phyloP scores from a whole-genome alignment of 2,329 filamentous ascomycete species.

The Chalara sp. region DNA sequence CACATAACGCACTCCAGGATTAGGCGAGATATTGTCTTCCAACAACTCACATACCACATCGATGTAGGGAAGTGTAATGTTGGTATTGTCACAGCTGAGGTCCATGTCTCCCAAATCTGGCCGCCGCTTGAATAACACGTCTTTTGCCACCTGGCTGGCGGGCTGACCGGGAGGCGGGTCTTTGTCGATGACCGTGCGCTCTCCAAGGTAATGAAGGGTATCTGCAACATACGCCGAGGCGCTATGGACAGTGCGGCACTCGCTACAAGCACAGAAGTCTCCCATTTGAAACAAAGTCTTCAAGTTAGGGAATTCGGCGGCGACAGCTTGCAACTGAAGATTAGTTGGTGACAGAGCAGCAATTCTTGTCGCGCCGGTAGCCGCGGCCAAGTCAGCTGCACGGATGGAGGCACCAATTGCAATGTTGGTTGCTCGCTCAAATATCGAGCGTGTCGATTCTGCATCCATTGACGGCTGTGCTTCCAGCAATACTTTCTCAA shows the following conservation, averaged over 20 bases:
- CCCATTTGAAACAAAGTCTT: background rate
- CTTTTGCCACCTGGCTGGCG: conserved; percentile 8
- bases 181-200: background rate
- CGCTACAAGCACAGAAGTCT: background rate
- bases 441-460: background rate
- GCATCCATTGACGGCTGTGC: background rate
- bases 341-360: background rate
- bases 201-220: conserved; percentile 15
- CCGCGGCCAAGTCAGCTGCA: background rate
- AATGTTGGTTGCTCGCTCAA: background rate
- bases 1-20: too few relatives aligned
- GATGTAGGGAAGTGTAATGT: conserved; percentile 23
- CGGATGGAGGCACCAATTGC: background rate
- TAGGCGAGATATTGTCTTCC: too few relatives aligned
- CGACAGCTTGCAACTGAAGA: too few relatives aligned
- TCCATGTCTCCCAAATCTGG: conserved; percentile 23
- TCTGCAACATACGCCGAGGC: conserved; percentile 18
- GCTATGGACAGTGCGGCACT: background rate
- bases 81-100: conserved; percentile 24
- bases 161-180: background rate
- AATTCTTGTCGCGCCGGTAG: background rate
- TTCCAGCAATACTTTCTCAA: background rate
- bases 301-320: too few relatives aligned
- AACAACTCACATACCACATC: conserved; percentile 27
- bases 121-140: conserved; percentile 20